Percentiles rank a stretch among this genome's conserved stretches.
These are phyloP conservation scores for Blastobotrys persicus DNA, from an alignment of 1,139 yeast species.

Conservation along the genomic window DNA sequence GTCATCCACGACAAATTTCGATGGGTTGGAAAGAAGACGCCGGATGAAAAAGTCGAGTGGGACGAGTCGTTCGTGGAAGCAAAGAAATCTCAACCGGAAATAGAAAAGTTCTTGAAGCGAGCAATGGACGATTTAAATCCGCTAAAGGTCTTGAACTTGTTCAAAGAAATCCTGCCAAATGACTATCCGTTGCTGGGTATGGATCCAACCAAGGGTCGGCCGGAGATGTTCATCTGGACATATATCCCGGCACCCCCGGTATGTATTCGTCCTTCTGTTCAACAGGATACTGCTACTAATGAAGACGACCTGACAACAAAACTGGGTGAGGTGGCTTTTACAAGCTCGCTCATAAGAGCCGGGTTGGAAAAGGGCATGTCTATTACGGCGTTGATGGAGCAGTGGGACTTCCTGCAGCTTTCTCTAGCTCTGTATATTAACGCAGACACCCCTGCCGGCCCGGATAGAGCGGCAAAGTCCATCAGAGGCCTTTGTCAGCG, in stretches of 20 bases:
- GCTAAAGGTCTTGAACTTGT: conserved; percentile 77
- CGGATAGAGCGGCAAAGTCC: conserved; percentile 60
- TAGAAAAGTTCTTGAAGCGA: conserved; percentile 81
- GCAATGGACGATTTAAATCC: conserved; percentile 96
- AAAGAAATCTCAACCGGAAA: conserved; percentile 77
- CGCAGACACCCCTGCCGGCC: conserved; percentile 69
- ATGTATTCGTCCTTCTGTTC: conserved; percentile 96
- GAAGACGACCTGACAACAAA: conserved; percentile 98
- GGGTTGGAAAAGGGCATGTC: conserved; percentile 95
- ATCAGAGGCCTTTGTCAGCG: conserved; percentile 97
- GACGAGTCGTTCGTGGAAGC: conserved; percentile 66
- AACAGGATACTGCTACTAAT: conserved; percentile 90
- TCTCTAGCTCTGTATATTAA: conserved; percentile 97
- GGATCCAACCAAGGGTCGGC: conserved; percentile 85
- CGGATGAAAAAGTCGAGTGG: conserved; percentile 83
- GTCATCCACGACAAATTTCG: conserved; percentile 95
- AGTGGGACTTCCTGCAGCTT: conserved; percentile 95
- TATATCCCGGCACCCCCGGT: conserved; percentile 99
- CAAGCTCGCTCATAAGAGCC: conserved; percentile 85
- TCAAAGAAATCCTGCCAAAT: conserved; percentile 77
- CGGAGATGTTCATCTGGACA: conserved; percentile 96
- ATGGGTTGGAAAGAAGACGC: conserved; percentile 88
- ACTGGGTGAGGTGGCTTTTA: conserved; percentile 94
- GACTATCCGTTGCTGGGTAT: conserved; percentile 94
- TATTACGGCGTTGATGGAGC: conserved; percentile 91